phyloP scores from a whole-genome alignment of 306 rosid genomes.

The Pyrus betulifolia region DNA sequence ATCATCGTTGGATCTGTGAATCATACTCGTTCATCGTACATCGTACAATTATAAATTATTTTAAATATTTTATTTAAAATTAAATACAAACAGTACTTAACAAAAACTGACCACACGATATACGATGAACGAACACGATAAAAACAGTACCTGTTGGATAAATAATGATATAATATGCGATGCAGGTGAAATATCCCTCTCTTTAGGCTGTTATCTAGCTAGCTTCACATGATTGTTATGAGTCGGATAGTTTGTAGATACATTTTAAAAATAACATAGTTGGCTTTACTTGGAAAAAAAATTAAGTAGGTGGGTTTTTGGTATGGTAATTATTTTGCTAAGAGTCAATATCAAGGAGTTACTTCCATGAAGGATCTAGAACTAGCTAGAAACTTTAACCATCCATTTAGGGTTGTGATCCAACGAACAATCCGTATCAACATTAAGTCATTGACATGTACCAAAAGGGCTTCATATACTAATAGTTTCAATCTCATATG shows the following conservation, averaged over 20 bases:
- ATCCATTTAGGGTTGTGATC: neutral
- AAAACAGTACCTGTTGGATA: rapidly evolving
- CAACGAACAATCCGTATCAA: neutral
- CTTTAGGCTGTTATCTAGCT: neutral
- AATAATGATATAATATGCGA: neutral
- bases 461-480: too few relatives aligned
- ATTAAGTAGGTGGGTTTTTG: too few relatives aligned
- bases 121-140: rapidly evolving
- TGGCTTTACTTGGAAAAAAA: too few relatives aligned
- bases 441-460: too few relatives aligned
- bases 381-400: neutral
- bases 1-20: too few relatives aligned
- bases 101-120: rapidly evolving
- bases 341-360: neutral
- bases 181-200: neutral
- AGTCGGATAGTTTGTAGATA: neutral
- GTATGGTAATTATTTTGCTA: neutral
- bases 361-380: neutral
- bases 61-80: too few relatives aligned
- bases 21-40: too few relatives aligned
- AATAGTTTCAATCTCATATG: neutral
- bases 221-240: neutral
- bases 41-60: rapidly evolving
- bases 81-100: too few relatives aligned
- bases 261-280: too few relatives aligned